A percentile compares a stretch with the other conserved stretches of the same genome.
These are phyloP conservation scores for Yueomyces sp. DNA, from an alignment of 1,139 yeast genomes.

Conservation along the genomic window DNA sequence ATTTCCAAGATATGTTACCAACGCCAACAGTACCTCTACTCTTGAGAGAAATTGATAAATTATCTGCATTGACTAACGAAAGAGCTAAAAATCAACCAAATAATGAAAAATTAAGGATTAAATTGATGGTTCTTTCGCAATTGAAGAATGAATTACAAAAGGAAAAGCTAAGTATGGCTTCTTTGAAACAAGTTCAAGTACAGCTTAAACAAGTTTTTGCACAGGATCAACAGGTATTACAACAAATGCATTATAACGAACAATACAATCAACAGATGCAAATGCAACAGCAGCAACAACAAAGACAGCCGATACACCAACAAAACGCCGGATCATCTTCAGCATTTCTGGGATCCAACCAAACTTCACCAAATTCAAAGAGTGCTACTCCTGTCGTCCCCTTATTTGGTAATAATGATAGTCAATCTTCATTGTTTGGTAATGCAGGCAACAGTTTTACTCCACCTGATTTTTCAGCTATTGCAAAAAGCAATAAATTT, in stretches of 20 bases:
- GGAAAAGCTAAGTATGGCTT: slow-evolving; percentile 27
- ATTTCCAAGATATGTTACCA: slow-evolving; percentile 19
- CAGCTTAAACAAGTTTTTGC: slow-evolving; percentile 29
- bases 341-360: not conserved
- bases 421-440: slow-evolving; percentile 16
- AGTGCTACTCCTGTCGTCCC: slow-evolving; percentile 10
- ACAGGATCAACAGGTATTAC: slow-evolving; percentile 22
- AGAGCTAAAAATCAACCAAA: slow-evolving; percentile 26
- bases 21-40: slow-evolving; percentile 21
- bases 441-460: slow-evolving; percentile 6
- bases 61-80: slow-evolving; percentile 28
- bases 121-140: slow-evolving; percentile 25
- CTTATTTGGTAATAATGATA: slow-evolving; percentile 10
- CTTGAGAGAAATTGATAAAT: slow-evolving; percentile 28
- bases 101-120: slow-evolving; percentile 28
- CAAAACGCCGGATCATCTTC: slow-evolving; percentile 2
- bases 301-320: slow-evolving; percentile 9
- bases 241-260: slow-evolving; percentile 15
- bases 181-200: slow-evolving; percentile 29
- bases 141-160: slow-evolving; percentile 24
- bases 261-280: slow-evolving; percentile 10
- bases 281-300: slow-evolving; percentile 8
- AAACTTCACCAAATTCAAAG: slow-evolving; percentile 3
- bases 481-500: slow-evolving; percentile 11
- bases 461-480: slow-evolving; percentile 9